Percentiles rank a stretch among this genome's conserved stretches.
These are phyloP conservation scores for Apiospora malaysiana DNA, from an alignment of 2,329 filamentous ascomycete genomes.

Conservation along the genomic window DNA sequence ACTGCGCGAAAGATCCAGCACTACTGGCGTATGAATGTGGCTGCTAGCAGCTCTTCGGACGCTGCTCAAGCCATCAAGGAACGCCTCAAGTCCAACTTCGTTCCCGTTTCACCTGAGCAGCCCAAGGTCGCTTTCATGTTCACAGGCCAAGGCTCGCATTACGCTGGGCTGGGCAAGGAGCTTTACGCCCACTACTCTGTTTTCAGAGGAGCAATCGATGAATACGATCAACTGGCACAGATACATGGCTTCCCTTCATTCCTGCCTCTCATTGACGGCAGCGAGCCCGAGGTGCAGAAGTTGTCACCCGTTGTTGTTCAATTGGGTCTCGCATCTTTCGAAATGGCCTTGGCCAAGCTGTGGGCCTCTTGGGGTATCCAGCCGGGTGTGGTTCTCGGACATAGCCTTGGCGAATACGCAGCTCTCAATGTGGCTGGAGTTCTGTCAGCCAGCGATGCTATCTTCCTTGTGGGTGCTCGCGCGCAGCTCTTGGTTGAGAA, in stretches of 20 bases:
- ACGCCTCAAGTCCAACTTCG: constrained; percentile 49
- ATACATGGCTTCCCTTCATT: constrained; percentile 63
- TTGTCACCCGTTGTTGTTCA: constrained; percentile 59
- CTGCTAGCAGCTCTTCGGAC: constrained; percentile 48
- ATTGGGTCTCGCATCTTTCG: constrained; percentile 58
- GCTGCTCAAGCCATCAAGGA: constrained; percentile 49
- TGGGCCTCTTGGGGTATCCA: constrained; percentile 63
- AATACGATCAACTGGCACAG: constrained; percentile 59
- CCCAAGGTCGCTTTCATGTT: constrained; percentile 60
- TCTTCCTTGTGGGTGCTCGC: constrained; percentile 73
- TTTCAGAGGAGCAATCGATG: constrained; percentile 59
- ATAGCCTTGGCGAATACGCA: constrained; percentile 76
- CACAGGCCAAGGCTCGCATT: constrained; percentile 62
- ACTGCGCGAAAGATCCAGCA: constrained; percentile 70
- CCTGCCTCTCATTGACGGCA: constrained; percentile 56
- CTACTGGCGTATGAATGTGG: constrained; percentile 59
- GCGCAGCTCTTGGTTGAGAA: constrained; percentile 68
- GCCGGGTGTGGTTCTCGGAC: constrained; percentile 62
- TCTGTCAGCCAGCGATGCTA: constrained; percentile 71
- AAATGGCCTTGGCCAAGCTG: constrained; percentile 62
- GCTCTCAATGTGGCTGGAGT: constrained; percentile 75
- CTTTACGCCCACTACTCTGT: constrained; percentile 52
- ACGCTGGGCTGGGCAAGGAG: constrained; percentile 57
- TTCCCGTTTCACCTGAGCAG: constrained; percentile 48
- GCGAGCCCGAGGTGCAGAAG: constrained; percentile 48